Evolutionary conservation across 495 filamentous ascomycete genomes (phyloP), one percentile per base, ranked within the genome.

Genomic region (Penicillium desertorum): DNA sequence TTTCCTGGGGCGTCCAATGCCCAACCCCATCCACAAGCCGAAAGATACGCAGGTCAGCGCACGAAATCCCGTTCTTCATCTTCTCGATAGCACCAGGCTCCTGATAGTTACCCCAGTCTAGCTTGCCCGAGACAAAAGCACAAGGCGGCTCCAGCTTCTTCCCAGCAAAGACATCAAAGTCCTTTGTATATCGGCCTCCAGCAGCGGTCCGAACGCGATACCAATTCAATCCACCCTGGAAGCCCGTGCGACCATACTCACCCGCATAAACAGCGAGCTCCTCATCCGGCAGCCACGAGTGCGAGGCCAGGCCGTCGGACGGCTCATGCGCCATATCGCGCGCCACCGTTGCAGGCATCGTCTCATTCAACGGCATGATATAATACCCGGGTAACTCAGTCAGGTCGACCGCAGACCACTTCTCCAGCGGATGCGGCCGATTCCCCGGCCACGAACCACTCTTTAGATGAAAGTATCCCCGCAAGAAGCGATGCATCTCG

Each of bases 211-310:
- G 73, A 17, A 81, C 80, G 4, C 84, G 77, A 62, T 88, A 90
- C 86, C 86, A 88, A 59, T 88, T 89, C 66, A 89, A 63, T 0
- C 77, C 86, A 3, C 87, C 86, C 69, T 88, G 86, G 67, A 88
- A 90, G 0, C 83, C 83, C n/a, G 79, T 88, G n/a, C 86, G 78
- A 7, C 43, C 57, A 72, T 82, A 88, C 52, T 88, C 85, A 10
- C 68, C 61, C 30, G 76, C 79, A 68, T 88, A 90, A 5, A 88
- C 75, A 10, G 65, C 70, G 5, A 90, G 71, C 17, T 85, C 86
- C 0, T 79, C 70, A 41, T 77, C 73, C 1, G 79, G 63, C 10
- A 89, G 70, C 86, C 85, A 89, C 2, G 60, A 65, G 11, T 65
- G 62, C 11, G 70, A 72, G 1, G 66, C 42, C 37, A 32, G 20